A percentile compares a stretch with the other conserved stretches of the same genome.
Conservation (phyloP, 495 filamentous ascomycete genomes). For the Rhypophila decipiens region DNA sequence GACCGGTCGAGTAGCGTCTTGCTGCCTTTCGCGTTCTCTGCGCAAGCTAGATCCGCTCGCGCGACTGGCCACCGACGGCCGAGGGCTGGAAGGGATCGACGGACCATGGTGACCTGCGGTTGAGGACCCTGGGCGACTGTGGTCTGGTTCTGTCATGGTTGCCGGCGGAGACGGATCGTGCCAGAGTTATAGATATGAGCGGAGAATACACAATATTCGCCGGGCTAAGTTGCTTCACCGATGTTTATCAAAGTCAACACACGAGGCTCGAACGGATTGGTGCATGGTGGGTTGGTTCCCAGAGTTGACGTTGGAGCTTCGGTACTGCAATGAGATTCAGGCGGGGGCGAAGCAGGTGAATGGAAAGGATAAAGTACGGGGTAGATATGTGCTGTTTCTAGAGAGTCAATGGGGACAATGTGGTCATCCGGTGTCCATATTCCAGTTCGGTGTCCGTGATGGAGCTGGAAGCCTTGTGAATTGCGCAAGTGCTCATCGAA, state of each 20-base stretch:
- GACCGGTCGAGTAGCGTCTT: conserved; percentile 8
- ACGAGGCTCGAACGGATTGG: background rate
- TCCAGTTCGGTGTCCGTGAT: too few relatives aligned
- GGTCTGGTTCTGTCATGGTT: conserved; percentile 18
- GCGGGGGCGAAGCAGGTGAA: too few relatives aligned
- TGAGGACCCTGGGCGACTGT: conserved; percentile 21
- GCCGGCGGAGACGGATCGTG: background rate
- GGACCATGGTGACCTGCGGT: conserved; percentile 12
- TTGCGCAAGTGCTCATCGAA: background rate
- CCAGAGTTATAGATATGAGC: too few relatives aligned
- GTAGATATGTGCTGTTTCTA: too few relatives aligned
- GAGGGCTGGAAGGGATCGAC: conserved; percentile 21
- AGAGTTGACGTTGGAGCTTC: too few relatives aligned
- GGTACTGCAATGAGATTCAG: too few relatives aligned
- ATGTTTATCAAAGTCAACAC: background rate
- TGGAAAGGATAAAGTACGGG: too few relatives aligned
- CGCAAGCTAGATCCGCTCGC: conserved; percentile 23
- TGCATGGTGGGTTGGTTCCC: conserved; percentile 5
- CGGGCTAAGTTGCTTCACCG: background rate
- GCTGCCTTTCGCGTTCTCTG: conserved; percentile 19
- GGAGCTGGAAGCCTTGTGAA: too few relatives aligned
- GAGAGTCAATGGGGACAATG: too few relatives aligned
- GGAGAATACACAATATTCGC: background rate
- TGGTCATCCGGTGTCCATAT: too few relatives aligned
- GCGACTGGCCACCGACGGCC: conserved; percentile 21